Conservation (phyloP, 192 early-diverging fungal species). For the Phlyctochytrium planicorne region DNA sequence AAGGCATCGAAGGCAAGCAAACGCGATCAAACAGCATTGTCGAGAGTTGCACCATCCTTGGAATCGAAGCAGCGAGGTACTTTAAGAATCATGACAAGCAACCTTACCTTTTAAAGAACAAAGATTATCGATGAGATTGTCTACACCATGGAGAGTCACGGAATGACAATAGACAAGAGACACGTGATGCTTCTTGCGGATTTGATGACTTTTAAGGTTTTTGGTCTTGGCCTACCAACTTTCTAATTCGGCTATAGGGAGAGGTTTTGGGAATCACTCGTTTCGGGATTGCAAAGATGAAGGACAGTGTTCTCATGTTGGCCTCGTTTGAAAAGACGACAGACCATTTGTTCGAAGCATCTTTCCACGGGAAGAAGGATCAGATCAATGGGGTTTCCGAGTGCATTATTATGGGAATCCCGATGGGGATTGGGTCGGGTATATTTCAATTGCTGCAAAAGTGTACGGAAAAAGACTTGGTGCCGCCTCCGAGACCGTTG, state of each 20-base stretch:
- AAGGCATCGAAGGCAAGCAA: conserved; percentile 68
- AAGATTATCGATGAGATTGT: conserved; percentile 91
- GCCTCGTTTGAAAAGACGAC: conserved; percentile 99
- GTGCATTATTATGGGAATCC: conserved; percentile 99
- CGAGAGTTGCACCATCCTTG: conserved; percentile 85
- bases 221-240: not conserved
- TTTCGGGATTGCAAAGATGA: conserved; percentile 99
- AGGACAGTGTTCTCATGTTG: conserved; percentile 97
- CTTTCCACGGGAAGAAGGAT: conserved; percentile 93
- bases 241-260: conserved; percentile 54
- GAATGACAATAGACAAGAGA: conserved; percentile 91
- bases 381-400: conserved; percentile 95
- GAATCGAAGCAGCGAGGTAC: conserved; percentile 91
- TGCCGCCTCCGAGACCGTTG: conserved; percentile 14
- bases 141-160: conserved; percentile 81
- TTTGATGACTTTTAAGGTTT: conserved; percentile 93
- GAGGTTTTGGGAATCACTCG: conserved; percentile 98
- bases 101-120: conserved; percentile 37
- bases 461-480: conserved; percentile 11
- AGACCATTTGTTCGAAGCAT: conserved; percentile 97
- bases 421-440: conserved; percentile 96
- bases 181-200: conserved; percentile 97
- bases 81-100: conserved; percentile 3
- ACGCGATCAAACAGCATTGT: conserved; percentile 90
- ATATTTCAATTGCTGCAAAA: conserved; percentile 83